Evolutionary conservation across 352 stramenopile species (phyloP), one percentile per base, ranked within the genome.

Genomic region (Phytopythium oedochilum): DNA sequence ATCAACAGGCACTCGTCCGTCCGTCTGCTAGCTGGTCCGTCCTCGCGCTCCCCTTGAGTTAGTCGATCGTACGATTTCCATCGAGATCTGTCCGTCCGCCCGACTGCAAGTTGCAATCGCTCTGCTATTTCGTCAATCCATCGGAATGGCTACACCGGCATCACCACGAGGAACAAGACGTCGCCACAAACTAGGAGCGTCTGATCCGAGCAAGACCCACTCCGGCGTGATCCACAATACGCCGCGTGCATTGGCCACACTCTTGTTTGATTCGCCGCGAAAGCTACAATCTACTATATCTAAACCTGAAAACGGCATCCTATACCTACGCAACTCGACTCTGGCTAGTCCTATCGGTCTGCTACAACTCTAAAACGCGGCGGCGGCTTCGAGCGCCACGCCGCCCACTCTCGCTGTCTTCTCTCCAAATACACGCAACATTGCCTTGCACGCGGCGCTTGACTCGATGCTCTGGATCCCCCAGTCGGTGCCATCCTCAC

Each of bases 241-340:
- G n/a, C n/a, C n/a, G n/a, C n/a, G n/a, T n/a, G n/a, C n/a, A n/a
- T n/a, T n/a, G n/a, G n/a, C n/a, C n/a, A n/a, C n/a, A n/a, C n/a
- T n/a, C n/a, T n/a, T n/a, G n/a, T n/a, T n/a, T n/a, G n/a, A n/a
- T n/a, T n/a, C n/a, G n/a, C n/a, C n/a, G n/a, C n/a, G n/a, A n/a
- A n/a, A n/a, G n/a, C n/a, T n/a, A n/a, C n/a, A 32, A 32, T 32
- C 39, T 28, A 23, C 22, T 44, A 31, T 43, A n/a, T 43, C 36
- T 43, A 43, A 43, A 43, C 15, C 36, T 43, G 36, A n/a, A 43
- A 43, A n/a, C n/a, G n/a, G n/a, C n/a, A n/a, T n/a, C n/a, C 36
- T 43, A 6, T 43, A 43, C 36, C 36, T 43, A 43, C 11, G 36
- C 36, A 20, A 40, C n/a, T 26, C 39, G n/a, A 45, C 39, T 45